phyloP scores from a whole-genome alignment of 2,329 filamentous ascomycete genomes.

The Elsinoe arachidis region DNA sequence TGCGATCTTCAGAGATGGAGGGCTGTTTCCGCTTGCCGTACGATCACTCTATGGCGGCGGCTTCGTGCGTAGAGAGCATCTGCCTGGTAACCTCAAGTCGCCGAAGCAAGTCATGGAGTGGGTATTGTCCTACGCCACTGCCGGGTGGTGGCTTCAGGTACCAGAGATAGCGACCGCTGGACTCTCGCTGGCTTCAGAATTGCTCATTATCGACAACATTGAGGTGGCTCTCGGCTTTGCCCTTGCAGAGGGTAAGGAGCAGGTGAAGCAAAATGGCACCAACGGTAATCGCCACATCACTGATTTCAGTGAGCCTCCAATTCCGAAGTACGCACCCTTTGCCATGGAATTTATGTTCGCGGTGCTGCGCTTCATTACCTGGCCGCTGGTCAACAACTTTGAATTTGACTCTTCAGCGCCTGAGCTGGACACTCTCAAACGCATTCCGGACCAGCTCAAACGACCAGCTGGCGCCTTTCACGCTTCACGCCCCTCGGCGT shows the following conservation, averaged over 20 bases:
- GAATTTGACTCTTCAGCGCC: slow-evolving; percentile 4
- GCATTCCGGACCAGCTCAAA: background rate
- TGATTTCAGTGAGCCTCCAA: too few species aligned
- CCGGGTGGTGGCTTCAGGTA: slow-evolving; percentile 9
- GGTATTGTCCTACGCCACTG: slow-evolving; percentile 5
- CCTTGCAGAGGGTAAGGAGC: background rate
- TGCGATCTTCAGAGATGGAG: background rate
- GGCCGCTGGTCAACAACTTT: slow-evolving; percentile 7
- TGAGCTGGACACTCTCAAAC: background rate
- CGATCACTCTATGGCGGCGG: slow-evolving; percentile 6
- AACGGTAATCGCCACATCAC: background rate
- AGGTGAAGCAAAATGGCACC: background rate
- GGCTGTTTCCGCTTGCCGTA: slow-evolving; percentile 2
- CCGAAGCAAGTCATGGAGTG: slow-evolving; percentile 11
- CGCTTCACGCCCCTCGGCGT: slow-evolving; percentile 1
- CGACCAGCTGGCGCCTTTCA: background rate
- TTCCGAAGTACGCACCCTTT: slow-evolving; percentile 7
- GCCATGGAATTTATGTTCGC: slow-evolving; percentile 3
- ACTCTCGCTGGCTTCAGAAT: slow-evolving; percentile 1
- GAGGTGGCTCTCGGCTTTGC: slow-evolving; percentile 13
- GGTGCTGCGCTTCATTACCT: slow-evolving; percentile 11
- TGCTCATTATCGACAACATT: slow-evolving; percentile 8
- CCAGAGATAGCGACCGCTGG: slow-evolving; percentile 8
- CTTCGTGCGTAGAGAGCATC: slow-evolving; percentile 4
- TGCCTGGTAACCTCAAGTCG: slow-evolving; percentile 3